Evolutionary conservation across 2,329 filamentous ascomycete species (phyloP).

Genomic region (Hymenoscyphus albidus): DNA sequence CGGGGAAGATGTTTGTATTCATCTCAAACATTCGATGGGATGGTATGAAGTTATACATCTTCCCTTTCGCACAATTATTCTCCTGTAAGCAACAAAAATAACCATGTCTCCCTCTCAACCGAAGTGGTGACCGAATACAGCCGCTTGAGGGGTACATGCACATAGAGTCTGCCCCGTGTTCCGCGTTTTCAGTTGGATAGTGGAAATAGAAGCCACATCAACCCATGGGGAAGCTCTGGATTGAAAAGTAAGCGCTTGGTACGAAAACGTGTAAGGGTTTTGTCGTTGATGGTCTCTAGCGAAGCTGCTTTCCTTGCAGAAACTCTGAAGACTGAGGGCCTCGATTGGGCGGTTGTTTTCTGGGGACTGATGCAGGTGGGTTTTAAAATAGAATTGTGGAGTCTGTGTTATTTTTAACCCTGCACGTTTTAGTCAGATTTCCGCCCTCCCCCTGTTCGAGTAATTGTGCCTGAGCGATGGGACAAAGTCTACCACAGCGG

Average conservation of each 20-base stretch:
- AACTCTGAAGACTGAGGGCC: not conserved
- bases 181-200: not conserved
- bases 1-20: not conserved
- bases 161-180: not conserved
- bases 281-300: not conserved
- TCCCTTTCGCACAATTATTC: not conserved
- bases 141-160: conserved; percentile 5
- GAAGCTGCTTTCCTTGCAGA: not conserved
- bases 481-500: not conserved
- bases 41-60: conserved; percentile 1
- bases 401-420: not conserved
- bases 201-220: conserved; percentile 9
- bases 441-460: not conserved
- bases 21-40: not conserved
- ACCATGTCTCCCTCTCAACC: not conserved
- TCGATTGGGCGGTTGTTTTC: conserved; percentile 2
- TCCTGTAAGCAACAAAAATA: conserved; percentile 1
- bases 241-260: not conserved
- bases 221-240: not conserved
- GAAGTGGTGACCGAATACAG: not conserved
- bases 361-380: not conserved
- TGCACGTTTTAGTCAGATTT: not conserved
- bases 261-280: not conserved
- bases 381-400: conserved; percentile 3
- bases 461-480: not conserved